phyloP scores from a whole-genome alignment of 2,329 filamentous ascomycete species.

The Colletotrichum navitas region DNA sequence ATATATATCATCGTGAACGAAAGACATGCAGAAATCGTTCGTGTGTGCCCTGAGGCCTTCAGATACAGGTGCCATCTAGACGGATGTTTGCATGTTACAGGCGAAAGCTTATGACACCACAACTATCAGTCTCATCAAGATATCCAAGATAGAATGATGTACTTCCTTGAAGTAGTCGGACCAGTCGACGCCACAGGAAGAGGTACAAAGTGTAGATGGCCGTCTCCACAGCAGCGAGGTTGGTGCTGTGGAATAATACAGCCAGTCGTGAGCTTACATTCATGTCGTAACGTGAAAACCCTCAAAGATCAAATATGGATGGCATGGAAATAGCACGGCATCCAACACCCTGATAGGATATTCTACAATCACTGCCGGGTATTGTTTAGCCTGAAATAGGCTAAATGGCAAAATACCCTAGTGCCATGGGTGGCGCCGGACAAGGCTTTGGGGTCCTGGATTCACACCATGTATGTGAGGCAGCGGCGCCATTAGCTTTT shows the following conservation, averaged over 20 bases:
- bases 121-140: not conserved
- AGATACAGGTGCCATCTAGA: not conserved
- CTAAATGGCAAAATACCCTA: constrained; percentile 37
- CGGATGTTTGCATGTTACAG: not conserved
- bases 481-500: constrained; percentile 15
- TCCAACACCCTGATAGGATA: not conserved
- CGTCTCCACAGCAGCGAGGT: not conserved
- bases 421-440: constrained; percentile 13
- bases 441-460: constrained; percentile 21
- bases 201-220: not conserved
- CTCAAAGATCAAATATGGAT: constrained; percentile 8
- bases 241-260: not conserved
- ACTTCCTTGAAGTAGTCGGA: not conserved
- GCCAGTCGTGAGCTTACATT: not conserved
- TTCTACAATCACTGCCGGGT: constrained; percentile 13
- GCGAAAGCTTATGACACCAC: not conserved
- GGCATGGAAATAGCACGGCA: constrained; percentile 21
- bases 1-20: not conserved
- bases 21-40: not conserved
- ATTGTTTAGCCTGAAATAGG: constrained; percentile 32
- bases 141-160: not conserved
- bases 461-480: constrained; percentile 14
- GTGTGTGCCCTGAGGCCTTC: not conserved
- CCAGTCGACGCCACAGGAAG: not conserved
- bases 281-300: not conserved